phyloP scores from a whole-genome alignment of 805 yeast species.

The Metschnikowia hibisci region DNA sequence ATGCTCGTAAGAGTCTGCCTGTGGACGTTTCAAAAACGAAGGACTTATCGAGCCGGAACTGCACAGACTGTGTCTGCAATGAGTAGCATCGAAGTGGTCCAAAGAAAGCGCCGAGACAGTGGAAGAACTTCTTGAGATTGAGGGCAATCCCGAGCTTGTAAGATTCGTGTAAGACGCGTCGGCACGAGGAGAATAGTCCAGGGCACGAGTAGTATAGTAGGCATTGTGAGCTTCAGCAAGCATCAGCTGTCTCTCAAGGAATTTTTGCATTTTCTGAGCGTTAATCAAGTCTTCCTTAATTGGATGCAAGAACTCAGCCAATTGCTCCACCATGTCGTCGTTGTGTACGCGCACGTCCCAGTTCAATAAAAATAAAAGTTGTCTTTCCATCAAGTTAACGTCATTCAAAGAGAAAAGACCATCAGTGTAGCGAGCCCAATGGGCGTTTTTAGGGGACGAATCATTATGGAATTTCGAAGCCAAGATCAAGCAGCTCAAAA shows the following conservation, averaged over 20 bases:
- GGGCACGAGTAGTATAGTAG: no score
- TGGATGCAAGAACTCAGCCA: constrained; percentile 49
- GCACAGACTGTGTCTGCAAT: constrained; percentile 23
- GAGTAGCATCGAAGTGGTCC: constrained; percentile 13
- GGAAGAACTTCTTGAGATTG: constrained; percentile 17
- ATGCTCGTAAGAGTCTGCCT: neutral
- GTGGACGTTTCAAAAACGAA: neutral
- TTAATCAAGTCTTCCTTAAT: constrained; percentile 40
- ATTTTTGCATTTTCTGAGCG: constrained; percentile 31
- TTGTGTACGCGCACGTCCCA: constrained; percentile 60
- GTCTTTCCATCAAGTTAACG: constrained; percentile 78
- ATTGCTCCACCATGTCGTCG: constrained; percentile 39
- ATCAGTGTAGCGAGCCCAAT: constrained; percentile 78
- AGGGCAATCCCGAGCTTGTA: constrained; percentile 2
- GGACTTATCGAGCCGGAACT: constrained; percentile 19
- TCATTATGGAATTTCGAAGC: constrained; percentile 76
- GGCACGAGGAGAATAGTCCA: constrained; percentile 5
- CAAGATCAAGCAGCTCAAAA: constrained; percentile 68
- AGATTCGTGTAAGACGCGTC: neutral
- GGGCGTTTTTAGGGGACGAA: constrained; percentile 70
- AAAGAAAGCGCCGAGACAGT: constrained; percentile 16
- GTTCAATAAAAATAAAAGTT: constrained; percentile 59
- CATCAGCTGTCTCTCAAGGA: constrained; percentile 24
- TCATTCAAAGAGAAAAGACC: constrained; percentile 66
- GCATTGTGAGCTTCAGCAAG: constrained; percentile 11